Percentiles rank a stretch among this genome's conserved stretches.
Conservation (phyloP, 208 protist species). For the Leishmania tarentolae region DNA sequence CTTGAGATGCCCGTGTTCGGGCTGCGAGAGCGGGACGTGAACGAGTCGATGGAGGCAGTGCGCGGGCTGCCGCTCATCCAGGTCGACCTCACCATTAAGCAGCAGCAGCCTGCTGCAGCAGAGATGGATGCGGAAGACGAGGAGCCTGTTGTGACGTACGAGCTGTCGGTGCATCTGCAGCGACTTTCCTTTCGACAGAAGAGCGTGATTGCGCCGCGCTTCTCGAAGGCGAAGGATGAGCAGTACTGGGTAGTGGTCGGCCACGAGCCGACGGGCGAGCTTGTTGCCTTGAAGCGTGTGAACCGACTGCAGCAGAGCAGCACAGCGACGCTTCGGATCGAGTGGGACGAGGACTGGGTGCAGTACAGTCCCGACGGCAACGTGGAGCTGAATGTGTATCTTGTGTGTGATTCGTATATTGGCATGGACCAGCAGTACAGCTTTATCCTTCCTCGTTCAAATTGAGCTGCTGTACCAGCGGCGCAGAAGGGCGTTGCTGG, state of each 20-base stretch:
- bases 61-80: conserved; percentile 77
- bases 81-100: conserved; percentile 55
- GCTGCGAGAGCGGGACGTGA: conserved; percentile 48
- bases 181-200: conserved; percentile 55
- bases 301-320: conserved; percentile 60
- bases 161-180: conserved; percentile 62
- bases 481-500: not conserved
- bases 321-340: conserved; percentile 65
- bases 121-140: conserved; percentile 16
- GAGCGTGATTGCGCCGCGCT: conserved; percentile 82
- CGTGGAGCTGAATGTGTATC: conserved; percentile 72
- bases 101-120: conserved; percentile 19
- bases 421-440: conserved; percentile 91
- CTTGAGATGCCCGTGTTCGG: conserved; percentile 51
- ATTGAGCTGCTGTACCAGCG: not conserved
- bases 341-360: conserved; percentile 90
- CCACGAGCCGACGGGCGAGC: conserved; percentile 82
- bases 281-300: conserved; percentile 93
- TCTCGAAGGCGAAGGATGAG: conserved; percentile 92
- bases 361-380: conserved; percentile 28
- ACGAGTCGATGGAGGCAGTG: conserved; percentile 80
- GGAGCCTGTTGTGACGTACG: conserved; percentile 49
- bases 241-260: conserved; percentile 93
- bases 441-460: conserved; percentile 60
- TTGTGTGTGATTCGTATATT: conserved; percentile 92